phyloP scores from a whole-genome alignment of 2,329 filamentous ascomycete species.

The Phyllosticta citrichinensis region DNA sequence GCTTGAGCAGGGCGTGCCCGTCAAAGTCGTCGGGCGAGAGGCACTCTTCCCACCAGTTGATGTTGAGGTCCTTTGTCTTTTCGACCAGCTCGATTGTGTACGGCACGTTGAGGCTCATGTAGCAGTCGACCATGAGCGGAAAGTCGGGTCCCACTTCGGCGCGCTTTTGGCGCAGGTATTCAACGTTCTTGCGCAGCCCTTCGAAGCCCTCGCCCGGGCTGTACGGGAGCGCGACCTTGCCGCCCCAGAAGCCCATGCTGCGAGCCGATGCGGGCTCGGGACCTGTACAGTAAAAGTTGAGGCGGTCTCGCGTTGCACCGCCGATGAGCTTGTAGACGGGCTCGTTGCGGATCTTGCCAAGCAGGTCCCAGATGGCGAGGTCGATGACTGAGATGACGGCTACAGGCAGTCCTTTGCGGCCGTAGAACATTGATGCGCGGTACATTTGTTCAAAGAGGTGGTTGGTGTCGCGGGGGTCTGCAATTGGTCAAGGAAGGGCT shows the following conservation, averaged over 20 bases:
- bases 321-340: constrained; percentile 93
- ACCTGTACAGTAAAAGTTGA: constrained; percentile 92
- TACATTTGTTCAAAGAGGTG: constrained; percentile 96
- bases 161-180: constrained; percentile 76
- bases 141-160: constrained; percentile 81
- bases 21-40: constrained; percentile 85
- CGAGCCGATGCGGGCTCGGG: constrained; percentile 73
- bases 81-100: constrained; percentile 90
- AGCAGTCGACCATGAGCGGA: constrained; percentile 91
- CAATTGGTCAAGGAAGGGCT: not conserved
- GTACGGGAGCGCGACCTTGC: constrained; percentile 82
- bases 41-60: constrained; percentile 98
- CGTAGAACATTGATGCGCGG: constrained; percentile 91
- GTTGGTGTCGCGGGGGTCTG: constrained; percentile 83
- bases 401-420: constrained; percentile 79
- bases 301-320: constrained; percentile 70
- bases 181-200: constrained; percentile 79
- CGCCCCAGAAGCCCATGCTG: constrained; percentile 80
- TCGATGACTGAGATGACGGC: constrained; percentile 94
- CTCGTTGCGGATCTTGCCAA: constrained; percentile 84
- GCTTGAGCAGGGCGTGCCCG: constrained; percentile 81
- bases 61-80: constrained; percentile 70
- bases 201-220: constrained; percentile 77
- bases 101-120: constrained; percentile 87
- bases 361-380: constrained; percentile 81